These are phyloP conservation scores for Effrenium voratum DNA, from an alignment of 73 alveolate genomes.

Conservation along the genomic window DNA sequence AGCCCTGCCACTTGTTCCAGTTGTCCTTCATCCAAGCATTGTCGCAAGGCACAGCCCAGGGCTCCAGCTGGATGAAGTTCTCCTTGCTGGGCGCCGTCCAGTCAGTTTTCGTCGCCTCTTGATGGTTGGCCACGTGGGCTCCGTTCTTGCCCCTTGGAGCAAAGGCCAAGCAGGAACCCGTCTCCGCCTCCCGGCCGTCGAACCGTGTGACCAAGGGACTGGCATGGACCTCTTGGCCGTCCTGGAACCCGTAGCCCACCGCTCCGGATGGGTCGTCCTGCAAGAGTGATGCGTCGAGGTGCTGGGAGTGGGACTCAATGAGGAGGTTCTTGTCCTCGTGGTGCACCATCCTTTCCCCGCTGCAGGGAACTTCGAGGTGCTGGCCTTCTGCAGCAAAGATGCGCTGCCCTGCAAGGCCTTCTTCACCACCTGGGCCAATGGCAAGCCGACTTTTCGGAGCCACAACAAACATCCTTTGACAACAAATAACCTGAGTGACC, in stretches of 20 bases:
- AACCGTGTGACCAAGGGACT: background rate
- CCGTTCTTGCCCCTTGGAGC: slow-evolving; percentile 3
- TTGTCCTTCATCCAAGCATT: background rate
- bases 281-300: background rate
- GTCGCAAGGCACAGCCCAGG: background rate
- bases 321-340: background rate
- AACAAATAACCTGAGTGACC: too few relatives aligned
- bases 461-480: background rate
- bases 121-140: background rate
- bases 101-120: background rate
- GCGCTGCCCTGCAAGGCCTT: slow-evolving; percentile 8
- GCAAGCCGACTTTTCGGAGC: background rate
- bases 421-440: background rate
- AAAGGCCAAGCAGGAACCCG: background rate
- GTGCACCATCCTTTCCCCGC: background rate
- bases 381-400: background rate
- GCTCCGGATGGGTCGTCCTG: background rate
- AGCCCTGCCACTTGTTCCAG: background rate
- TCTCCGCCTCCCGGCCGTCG: background rate
- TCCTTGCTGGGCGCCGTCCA: background rate
- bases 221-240: background rate
- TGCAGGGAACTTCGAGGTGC: background rate
- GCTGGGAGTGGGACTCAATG: background rate
- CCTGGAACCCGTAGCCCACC: background rate
- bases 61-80: background rate